Conservation (phyloP, 805 yeast genomes). For the Candida boleticola region DNA sequence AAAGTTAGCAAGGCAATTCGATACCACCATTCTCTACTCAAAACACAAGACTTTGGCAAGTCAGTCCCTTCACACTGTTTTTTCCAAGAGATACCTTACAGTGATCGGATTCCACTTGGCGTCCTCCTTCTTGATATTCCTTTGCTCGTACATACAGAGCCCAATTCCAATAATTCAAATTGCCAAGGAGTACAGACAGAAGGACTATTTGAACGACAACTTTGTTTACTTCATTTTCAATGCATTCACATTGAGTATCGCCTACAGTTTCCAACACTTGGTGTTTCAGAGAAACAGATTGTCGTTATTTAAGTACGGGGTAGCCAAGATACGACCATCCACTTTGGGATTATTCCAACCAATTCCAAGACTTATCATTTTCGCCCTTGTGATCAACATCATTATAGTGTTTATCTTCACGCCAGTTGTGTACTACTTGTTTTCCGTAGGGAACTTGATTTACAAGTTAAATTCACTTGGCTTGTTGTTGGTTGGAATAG, state of each 20-base stretch:
- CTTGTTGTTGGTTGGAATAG: conserved; percentile 26
- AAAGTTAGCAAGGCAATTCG: conserved; percentile 16
- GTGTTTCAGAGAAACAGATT: conserved; percentile 56
- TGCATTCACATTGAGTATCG: conserved; percentile 35
- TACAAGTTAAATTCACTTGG: conserved; percentile 34
- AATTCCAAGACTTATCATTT: conserved; percentile 22
- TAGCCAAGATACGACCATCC: conserved; percentile 40
- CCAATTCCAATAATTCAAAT: neutral
- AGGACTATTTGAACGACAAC: conserved; percentile 38
- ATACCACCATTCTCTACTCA: conserved; percentile 30
- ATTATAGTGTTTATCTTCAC: neutral
- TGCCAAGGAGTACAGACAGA: conserved; percentile 30
- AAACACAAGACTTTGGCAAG: conserved; percentile 30
- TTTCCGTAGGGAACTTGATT: neutral
- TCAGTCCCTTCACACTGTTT: conserved; percentile 24
- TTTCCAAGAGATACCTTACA: conserved; percentile 16
- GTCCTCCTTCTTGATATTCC: conserved; percentile 21
- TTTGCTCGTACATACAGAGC: conserved; percentile 1
- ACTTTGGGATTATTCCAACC: conserved; percentile 20
- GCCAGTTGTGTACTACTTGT: neutral
- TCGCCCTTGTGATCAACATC: neutral
- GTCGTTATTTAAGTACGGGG: conserved; percentile 44
- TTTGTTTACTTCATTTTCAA: conserved; percentile 52
- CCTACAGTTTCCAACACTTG: conserved; percentile 52
- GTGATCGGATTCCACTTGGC: conserved; percentile 18